Base-by-base conservation (phyloP, 768 basidiomycete genomes). In the Arthromyces matolae region DNA sequence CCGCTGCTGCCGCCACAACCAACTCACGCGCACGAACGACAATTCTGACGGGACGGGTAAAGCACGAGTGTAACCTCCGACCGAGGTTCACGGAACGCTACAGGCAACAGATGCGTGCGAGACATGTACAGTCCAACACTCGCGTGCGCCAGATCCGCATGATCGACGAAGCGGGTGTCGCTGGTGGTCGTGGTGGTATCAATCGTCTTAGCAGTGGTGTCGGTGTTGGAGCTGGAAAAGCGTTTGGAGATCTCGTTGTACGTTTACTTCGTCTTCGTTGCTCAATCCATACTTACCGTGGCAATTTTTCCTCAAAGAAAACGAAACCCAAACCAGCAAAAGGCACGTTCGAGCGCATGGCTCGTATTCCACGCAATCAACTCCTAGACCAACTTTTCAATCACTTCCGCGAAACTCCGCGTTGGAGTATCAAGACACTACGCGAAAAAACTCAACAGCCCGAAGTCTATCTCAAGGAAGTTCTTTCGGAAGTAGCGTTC, bases 291-390 rank as follows among this genome's bases (percentile, higher is more conserved):
- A 3, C 20, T 22, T 19, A 8, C 14, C 28, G 31, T 12, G 23
- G 25, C 16, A 18, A 42, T 36, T 27, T 2, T 37, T 24, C 27
- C 33, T 52, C 50, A 10, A 53, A 84, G 85, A 80, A 79, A 76
- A 72, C 80, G 13, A 89, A 84, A 66, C 77, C 70, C 31, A 89
- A 86, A 62, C 75, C 71, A 1, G 64, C 73, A 14, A 88, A 89
- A 56, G 85, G 85, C 23, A 71, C 78, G 12, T 87, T 87, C 69
- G 90, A 93, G 66, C 86, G 89, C 56, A 87, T 89, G 80, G 85
- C 88, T n/a, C 89, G 93, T 62, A 84, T 96, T 68, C 90, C 91
- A 5, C 77, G 86, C 45, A 87, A 92, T 68, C 87, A 94, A 60
- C 78, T 96, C 7, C 75, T 92, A 64, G 91, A 96, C 64, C 69